Evolutionary conservation across 1,284 basidiomycete genomes (phyloP), one percentile per base, ranked within the genome.

Genomic region (Meripilus lineatus): DNA sequence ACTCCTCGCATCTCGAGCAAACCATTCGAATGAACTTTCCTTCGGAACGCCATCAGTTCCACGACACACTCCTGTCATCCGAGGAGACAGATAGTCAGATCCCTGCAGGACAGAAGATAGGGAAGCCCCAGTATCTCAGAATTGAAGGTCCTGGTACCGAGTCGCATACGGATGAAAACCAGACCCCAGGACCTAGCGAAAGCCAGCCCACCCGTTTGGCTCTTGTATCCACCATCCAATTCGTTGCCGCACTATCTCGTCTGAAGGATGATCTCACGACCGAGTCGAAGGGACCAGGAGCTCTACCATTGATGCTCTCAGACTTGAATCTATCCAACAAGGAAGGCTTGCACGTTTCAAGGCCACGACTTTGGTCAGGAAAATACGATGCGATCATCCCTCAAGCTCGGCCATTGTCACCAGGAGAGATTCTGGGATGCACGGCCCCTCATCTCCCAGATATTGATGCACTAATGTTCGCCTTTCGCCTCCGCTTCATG

Each of bases 391-490:
- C 82, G 3, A 79, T 72, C 0, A 87, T 99, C 41, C 96, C 96
- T 0, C 84, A 95, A 45, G 83, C 91, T 18, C 93, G 92, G 58
- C 96, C 96, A 25, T 75, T 99, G 14, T 93, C 89, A 18, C 95
- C 96, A 0, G 96, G 96, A 30, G 96, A 99, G 65, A 92, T 99
- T 32, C 68, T 99, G 3, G 96, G 96, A 11, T 99, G 96, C 61
- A 99, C 96, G 0, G 93, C 96, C 10, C 96, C 96, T 3, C 77
- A 75, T 38, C 71, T 97, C 40, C 59, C 65, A 10, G 81, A 89
- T 53, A 79, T 90, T 4, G 93, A 97, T 58, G 93, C 91, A 0
- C 63, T 97, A 18, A 71, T 97, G 90, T 94, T 67, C 51, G 83
- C 69, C 7, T 20, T 44, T 42, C 42, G 26, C 39, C 5, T 41